Percentiles rank a stretch among this genome's conserved stretches.
These are phyloP conservation scores for Mycosphaerella sp. DNA, from an alignment of 2,329 filamentous ascomycete genomes.

Conservation along the genomic window DNA sequence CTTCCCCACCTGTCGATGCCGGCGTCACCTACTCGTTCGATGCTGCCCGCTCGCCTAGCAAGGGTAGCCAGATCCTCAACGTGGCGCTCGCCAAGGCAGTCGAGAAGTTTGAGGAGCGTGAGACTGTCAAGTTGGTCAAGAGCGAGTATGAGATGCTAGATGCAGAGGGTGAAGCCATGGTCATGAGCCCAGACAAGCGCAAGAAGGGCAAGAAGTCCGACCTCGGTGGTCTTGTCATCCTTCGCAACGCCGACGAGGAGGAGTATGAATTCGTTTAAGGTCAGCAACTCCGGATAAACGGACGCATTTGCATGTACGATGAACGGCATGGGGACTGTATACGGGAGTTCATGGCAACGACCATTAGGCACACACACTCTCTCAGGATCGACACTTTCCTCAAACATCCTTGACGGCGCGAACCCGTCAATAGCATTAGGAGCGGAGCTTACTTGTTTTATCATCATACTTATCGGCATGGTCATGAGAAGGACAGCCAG, in stretches of 20 bases:
- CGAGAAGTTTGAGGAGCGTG: slow-evolving; percentile 53
- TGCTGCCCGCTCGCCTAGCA: slow-evolving; percentile 42
- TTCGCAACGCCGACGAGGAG: slow-evolving; percentile 29
- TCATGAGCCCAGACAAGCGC: slow-evolving; percentile 30
- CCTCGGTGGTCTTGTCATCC: slow-evolving; percentile 21
- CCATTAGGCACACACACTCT: not conserved
- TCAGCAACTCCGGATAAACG: not conserved
- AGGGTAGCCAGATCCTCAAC: slow-evolving; percentile 53
- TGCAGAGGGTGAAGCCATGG: slow-evolving; percentile 31
- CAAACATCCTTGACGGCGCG: slow-evolving; percentile 3
- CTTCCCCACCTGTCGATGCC: slow-evolving; percentile 41
- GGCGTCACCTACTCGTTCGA: slow-evolving; percentile 52
- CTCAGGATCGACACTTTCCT: slow-evolving; percentile 1
- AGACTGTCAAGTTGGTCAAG: slow-evolving; percentile 55
- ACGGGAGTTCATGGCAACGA: not conserved
- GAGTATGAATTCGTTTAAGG: slow-evolving; percentile 34
- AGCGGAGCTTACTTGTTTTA: not conserved
- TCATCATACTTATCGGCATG: slow-evolving; percentile 19
- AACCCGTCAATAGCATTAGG: slow-evolving; percentile 7
- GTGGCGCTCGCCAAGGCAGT: slow-evolving; percentile 52
- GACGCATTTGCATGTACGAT: not conserved
- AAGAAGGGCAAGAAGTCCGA: slow-evolving; percentile 32
- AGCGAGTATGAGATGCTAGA: slow-evolving; percentile 54
- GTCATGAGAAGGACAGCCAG: slow-evolving; percentile 27
- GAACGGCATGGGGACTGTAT: slow-evolving; percentile 2